phyloP scores from a whole-genome alignment of 1,139 yeast genomes.

The Debaryomyces singareniensis region DNA sequence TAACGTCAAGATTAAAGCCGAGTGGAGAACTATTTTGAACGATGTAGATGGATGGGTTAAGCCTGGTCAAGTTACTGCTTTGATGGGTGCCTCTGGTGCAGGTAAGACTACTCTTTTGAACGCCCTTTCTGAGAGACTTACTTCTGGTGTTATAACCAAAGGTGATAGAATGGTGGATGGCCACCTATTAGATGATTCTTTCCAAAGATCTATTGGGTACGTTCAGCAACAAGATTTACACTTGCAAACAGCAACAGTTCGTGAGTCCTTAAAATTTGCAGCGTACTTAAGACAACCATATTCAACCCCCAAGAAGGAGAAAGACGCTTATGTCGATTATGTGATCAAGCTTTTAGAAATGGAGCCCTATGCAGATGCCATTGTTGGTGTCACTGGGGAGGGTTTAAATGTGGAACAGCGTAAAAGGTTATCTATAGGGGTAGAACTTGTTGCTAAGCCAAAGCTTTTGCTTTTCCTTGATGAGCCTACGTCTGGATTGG shows the following conservation, averaged over 20 bases:
- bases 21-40: slow-evolving; percentile 55
- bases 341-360: slow-evolving; percentile 50
- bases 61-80: slow-evolving; percentile 40
- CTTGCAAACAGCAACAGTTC: slow-evolving; percentile 65
- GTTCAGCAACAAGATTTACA: slow-evolving; percentile 83
- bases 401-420: slow-evolving; percentile 35
- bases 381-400: slow-evolving; percentile 35
- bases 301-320: slow-evolving; percentile 47
- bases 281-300: slow-evolving; percentile 70
- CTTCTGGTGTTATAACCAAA: slow-evolving; percentile 65
- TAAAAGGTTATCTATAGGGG: slow-evolving; percentile 33
- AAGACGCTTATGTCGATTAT: slow-evolving; percentile 64
- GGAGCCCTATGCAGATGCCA: slow-evolving; percentile 28
- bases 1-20: slow-evolving; percentile 60
- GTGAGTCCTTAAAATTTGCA: slow-evolving; percentile 68
- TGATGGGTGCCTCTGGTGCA: slow-evolving; percentile 87
- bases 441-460: slow-evolving; percentile 33
- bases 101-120: slow-evolving; percentile 77
- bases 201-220: slow-evolving; percentile 78
- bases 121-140: slow-evolving; percentile 69
- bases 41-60: slow-evolving; percentile 80
- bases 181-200: slow-evolving; percentile 56
- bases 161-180: slow-evolving; percentile 77
- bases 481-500: slow-evolving; percentile 36
- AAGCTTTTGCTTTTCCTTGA: slow-evolving; percentile 28